These are phyloP conservation scores for Tolypocladium guangdongense DNA, from an alignment of 2,329 filamentous ascomycete genomes.

Conservation along the genomic window DNA sequence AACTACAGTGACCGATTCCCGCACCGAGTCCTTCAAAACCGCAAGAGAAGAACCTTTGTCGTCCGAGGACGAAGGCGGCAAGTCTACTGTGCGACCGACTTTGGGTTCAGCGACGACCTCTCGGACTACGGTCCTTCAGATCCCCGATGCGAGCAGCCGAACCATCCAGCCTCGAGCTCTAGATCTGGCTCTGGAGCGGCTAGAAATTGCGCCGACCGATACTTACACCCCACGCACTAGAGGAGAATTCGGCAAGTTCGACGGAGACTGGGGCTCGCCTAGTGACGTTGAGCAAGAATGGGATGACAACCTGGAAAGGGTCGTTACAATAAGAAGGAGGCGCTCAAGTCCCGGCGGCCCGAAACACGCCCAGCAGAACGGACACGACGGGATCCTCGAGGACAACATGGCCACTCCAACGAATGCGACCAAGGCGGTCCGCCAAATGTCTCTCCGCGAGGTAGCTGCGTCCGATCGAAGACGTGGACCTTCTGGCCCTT, in stretches of 20 bases:
- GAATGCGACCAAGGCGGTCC: conserved; percentile 38
- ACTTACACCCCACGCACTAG: conserved; percentile 30
- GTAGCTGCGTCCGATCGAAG: conserved; percentile 17
- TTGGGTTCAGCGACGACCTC: conserved; percentile 31
- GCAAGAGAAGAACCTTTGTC: conserved; percentile 54
- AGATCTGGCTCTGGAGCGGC: conserved; percentile 30
- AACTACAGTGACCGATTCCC: conserved; percentile 47
- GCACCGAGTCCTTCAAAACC: conserved; percentile 61
- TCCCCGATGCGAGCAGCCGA: conserved; percentile 13
- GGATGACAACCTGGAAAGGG: conserved; percentile 41
- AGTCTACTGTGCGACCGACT: conserved; percentile 27
- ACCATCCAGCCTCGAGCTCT: conserved; percentile 20
- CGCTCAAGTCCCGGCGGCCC: conserved; percentile 8
- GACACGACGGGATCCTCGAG: conserved; percentile 27
- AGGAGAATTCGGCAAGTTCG: conserved; percentile 42
- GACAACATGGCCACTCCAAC: conserved; percentile 37
- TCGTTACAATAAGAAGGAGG: conserved; percentile 42
- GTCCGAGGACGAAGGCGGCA: conserved; percentile 47
- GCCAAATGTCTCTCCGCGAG: conserved; percentile 35
- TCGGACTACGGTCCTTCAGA: conserved; percentile 31
- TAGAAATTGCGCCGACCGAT: conserved; percentile 29
- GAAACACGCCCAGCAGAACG: neutral
- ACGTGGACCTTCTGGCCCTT: conserved; percentile 16
- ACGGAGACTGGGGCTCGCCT: conserved; percentile 44
- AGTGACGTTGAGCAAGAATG: conserved; percentile 42